These are phyloP conservation scores for Lodderomyces margitis DNA, from an alignment of 1,139 yeast species.

Conservation along the genomic window DNA sequence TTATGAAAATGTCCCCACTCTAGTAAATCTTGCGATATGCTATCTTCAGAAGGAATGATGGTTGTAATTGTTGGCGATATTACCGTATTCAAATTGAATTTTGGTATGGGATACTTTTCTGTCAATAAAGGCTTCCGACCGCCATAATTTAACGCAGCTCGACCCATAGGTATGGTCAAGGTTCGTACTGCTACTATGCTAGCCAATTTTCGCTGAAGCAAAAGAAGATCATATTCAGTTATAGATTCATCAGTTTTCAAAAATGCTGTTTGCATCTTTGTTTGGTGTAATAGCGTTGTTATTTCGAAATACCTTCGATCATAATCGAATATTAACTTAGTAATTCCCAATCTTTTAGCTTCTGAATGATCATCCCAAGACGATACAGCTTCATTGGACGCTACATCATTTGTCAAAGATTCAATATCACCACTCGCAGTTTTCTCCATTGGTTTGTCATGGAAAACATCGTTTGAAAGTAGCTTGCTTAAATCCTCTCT, in stretches of 20 bases:
- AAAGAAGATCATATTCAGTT: conserved; percentile 58
- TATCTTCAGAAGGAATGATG: conserved; percentile 56
- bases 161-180: conserved; percentile 71
- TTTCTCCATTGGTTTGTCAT: conserved; percentile 6
- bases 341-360: conserved; percentile 62
- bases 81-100: conserved; percentile 64
- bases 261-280: conserved; percentile 56
- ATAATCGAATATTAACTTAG: conserved; percentile 67
- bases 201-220: conserved; percentile 63
- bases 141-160: conserved; percentile 70
- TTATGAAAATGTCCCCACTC: conserved; percentile 93
- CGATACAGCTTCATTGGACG: conserved; percentile 37
- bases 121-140: conserved; percentile 78
- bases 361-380: conserved; percentile 72
- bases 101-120: conserved; percentile 79
- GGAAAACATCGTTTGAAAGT: conserved; percentile 2
- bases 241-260: conserved; percentile 31
- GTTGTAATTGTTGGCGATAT: conserved; percentile 69
- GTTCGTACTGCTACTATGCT: conserved; percentile 68
- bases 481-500: conserved; percentile 54
- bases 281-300: conserved; percentile 66
- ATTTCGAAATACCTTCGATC: conserved; percentile 84
- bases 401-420: conserved; percentile 43
- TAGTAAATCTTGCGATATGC: conserved; percentile 47
- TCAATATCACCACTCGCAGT: conserved; percentile 23